Conservation (phyloP, 306 rosid genomes). For the Vigna reflexopilosa region DNA sequence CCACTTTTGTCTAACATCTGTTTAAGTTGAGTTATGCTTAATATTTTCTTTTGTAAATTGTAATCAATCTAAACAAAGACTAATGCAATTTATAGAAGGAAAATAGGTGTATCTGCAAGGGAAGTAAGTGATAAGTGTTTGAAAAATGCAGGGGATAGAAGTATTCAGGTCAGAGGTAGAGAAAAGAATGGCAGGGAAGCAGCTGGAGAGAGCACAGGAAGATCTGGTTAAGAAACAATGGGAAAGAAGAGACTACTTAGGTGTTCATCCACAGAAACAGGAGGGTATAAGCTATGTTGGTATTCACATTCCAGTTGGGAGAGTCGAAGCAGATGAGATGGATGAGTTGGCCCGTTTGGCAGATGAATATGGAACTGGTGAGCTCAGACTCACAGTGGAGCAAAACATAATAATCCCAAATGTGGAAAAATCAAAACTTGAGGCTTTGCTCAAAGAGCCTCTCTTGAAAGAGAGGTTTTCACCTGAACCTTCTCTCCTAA, state of each 20-base stretch:
- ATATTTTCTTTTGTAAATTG: not conserved
- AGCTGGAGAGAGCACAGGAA: conserved; percentile 71
- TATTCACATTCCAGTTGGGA: conserved; percentile 90
- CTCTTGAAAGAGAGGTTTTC: conserved; percentile 63
- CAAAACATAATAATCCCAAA: conserved; percentile 90
- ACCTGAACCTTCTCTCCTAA: conserved; percentile 75
- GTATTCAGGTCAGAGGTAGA: conserved; percentile 90
- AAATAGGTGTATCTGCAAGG: not conserved
- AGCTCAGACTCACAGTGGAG: conserved; percentile 87
- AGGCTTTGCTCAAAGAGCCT: conserved; percentile 69
- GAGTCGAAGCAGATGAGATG: conserved; percentile 92
- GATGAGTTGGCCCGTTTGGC: conserved; percentile 81
- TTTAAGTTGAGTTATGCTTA: not conserved
- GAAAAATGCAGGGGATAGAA: conserved; percentile 77
- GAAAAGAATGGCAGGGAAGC: conserved; percentile 76
- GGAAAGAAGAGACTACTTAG: conserved; percentile 91
- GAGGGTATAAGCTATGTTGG: conserved; percentile 82
- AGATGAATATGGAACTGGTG: conserved; percentile 79
- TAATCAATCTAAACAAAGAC: not conserved
- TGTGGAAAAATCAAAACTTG: conserved; percentile 66
- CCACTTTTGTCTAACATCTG: not conserved
- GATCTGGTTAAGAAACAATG: conserved; percentile 72
- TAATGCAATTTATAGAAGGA: not conserved
- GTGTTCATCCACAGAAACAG: conserved; percentile 88
- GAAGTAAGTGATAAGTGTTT: conserved; percentile 16